Base-by-base conservation (phyloP, 164 flowering plant species). In the Vitis cinerea region DNA sequence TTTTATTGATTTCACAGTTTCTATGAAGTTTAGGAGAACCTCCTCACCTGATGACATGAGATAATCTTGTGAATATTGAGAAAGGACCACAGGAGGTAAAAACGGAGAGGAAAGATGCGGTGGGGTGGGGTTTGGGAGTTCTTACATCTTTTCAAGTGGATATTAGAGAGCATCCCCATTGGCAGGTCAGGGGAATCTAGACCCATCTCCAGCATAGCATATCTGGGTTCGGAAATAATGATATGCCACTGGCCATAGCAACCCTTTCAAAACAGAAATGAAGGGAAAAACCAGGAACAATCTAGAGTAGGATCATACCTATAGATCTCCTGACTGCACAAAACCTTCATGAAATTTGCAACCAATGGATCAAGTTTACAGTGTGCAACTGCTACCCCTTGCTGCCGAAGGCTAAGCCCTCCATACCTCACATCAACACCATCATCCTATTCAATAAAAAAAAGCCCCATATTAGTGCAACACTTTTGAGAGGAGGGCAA, bases 181-280 rank as follows among this genome's bases (percentile, higher is more conserved):
- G 93, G 97, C 1, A 90, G 50, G 48, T 89, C 97, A 10, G 93
- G 94, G 1, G 78, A 17, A 54, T 94, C 98, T 5, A 69, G 53
- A 10, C 84, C 97, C 92, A 92, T 83, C 78, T 92, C 97, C 96
- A 84, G 87, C 74, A 89, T 10, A 10, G 97, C 89, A 81, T 88
- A 94, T 72, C 97, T 90, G 74, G 1, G 15, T 14, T 17, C 44
- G 4, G 44, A 31, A 31, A 31, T 31, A 31, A 4, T 6, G 44
- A 4, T 31, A 31, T 31, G 44, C 44, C 7, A 31, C 44, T 31
- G 44, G 4, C 44, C 44, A 31, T 31, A 6, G 44, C 44, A 31
- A 31, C 44, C 44, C 44, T 4, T 31, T 31, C 16, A 23, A 56
- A 47, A 16, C 9, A 15, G 2, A 27, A 14, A 5, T 7, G 16